These are phyloP conservation scores for Suhomyces chickasaworum DNA, from an alignment of 1,139 yeast species.

Conservation along the genomic window DNA sequence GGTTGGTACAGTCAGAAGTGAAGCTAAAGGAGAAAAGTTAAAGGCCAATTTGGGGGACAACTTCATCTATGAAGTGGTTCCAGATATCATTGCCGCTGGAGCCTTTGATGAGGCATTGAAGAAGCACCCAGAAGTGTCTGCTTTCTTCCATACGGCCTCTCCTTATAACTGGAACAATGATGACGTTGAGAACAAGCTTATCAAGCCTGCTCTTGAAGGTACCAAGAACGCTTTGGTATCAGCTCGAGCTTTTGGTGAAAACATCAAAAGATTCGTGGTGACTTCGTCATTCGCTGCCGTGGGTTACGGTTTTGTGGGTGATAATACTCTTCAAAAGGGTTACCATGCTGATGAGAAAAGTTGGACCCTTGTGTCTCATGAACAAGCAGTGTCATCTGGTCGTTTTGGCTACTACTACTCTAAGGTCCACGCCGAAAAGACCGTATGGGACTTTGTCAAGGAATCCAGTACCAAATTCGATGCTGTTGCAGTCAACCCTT, in stretches of 20 bases:
- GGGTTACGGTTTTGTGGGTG: not conserved
- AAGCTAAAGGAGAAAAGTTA: constrained; percentile 10
- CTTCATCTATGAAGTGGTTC: constrained; percentile 33
- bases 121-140: not conserved
- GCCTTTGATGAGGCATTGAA: constrained; percentile 3
- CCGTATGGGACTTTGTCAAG: not conserved
- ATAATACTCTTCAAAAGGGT: not conserved
- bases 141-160: constrained; percentile 3
- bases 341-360: not conserved
- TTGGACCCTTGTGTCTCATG: not conserved
- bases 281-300: not conserved
- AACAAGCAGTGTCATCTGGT: not conserved
- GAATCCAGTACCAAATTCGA: not conserved
- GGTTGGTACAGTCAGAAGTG: constrained; percentile 56
- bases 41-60: constrained; percentile 16
- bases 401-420: not conserved
- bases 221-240: constrained; percentile 3
- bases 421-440: not conserved
- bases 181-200: constrained; percentile 1
- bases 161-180: not conserved
- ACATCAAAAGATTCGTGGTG: constrained; percentile 2
- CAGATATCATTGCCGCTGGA: constrained; percentile 17
- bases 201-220: constrained; percentile 1
- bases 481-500: not conserved
- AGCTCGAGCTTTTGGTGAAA: not conserved